These are phyloP conservation scores for Mucor sp. DNA, from an alignment of 371 early-diverging fungal genomes.

Conservation along the genomic window DNA sequence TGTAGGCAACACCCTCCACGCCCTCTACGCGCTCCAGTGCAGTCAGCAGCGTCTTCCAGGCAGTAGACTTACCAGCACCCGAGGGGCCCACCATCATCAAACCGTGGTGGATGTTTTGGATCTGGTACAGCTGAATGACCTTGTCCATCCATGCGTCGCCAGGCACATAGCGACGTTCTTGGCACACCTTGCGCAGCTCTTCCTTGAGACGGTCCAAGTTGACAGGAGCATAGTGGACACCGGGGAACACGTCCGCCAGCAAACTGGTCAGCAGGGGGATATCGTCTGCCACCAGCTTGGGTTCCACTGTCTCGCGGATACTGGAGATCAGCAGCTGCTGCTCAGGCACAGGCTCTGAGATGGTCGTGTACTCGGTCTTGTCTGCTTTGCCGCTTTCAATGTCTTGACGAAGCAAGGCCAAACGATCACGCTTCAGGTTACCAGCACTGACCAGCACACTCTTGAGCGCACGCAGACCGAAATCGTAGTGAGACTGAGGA, in stretches of 20 bases:
- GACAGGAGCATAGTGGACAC: slow-evolving; percentile 83
- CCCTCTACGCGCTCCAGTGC: slow-evolving; percentile 89
- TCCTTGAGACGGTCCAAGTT: slow-evolving; percentile 75
- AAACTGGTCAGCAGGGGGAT: slow-evolving; percentile 86
- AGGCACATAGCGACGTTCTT: slow-evolving; percentile 72
- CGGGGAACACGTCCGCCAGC: slow-evolving; percentile 95
- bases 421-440: slow-evolving; percentile 91
- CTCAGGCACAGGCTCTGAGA: slow-evolving; percentile 77
- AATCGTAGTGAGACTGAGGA: slow-evolving; percentile 97
- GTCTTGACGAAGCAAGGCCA: slow-evolving; percentile 55
- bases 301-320: slow-evolving; percentile 95
- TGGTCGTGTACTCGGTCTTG: slow-evolving; percentile 47
- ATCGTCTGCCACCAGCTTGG: slow-evolving; percentile 96
- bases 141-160: slow-evolving; percentile 94
- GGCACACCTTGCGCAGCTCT: slow-evolving; percentile 81
- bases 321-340: slow-evolving; percentile 93
- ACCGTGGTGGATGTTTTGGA: slow-evolving; percentile 98
- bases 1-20: slow-evolving; percentile 88
- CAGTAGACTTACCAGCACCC: slow-evolving; percentile 94
- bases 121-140: slow-evolving; percentile 95
- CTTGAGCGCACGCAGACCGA: slow-evolving; percentile 99
- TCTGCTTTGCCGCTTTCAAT: slow-evolving; percentile 48
- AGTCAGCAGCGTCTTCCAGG: slow-evolving; percentile 89
- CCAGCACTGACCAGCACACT: slow-evolving; percentile 97
- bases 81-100: slow-evolving; percentile 99